Evolutionary conservation across 352 stramenopile genomes (phyloP), one percentile per base, ranked within the genome.

Genomic region (Peronospora belbahrii): DNA sequence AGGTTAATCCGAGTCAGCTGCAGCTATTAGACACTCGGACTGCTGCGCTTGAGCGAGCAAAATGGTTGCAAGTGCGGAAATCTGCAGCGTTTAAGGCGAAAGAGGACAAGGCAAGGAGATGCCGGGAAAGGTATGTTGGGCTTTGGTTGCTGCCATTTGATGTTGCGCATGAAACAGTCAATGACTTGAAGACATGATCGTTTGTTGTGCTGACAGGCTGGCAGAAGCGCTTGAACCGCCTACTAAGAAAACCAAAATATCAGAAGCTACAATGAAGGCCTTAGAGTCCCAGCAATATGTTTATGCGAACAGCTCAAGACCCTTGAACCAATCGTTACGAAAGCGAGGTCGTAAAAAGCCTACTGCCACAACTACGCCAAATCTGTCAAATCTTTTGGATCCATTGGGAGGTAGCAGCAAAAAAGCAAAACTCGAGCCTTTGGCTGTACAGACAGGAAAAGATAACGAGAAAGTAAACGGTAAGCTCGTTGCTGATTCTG

Each of bases 1-100:
- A 82, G 70, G 59, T 70, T 46, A 78, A 62, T 58, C 57, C 64
- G 1, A 55, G 55, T 35, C 53, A 77, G 17, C 34, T 79, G 14
- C 56, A 64, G 27, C 34, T 74, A 8, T 22, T 80, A 15, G 65
- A 83, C 41, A 58, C 66, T 42, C 61, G 59, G 19, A 67, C 64
- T 2, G 59, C 63, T 36, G 57, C 65, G 17, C 62, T 74, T 27
- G 71, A 83, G 25, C 52, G 49, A 2, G 48, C 42, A 0, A 69
- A 76, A 34, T 42, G 77, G n/a, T 44, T 62, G 13, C 57, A 66
- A 32, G 62, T 73, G 19, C 62, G 52, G 6, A 53, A 48, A 32
- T 46, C 64, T 24, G 57, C 62, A 19, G 45, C 53, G 36, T 50
- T 65, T 11, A 65, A 65, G 56, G 45, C 33, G 11, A 50, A 66